Evolutionary conservation across 345 rosid genomes (phyloP), one percentile per base, ranked within the genome.

Genomic region (Noccaea caerulescens): DNA sequence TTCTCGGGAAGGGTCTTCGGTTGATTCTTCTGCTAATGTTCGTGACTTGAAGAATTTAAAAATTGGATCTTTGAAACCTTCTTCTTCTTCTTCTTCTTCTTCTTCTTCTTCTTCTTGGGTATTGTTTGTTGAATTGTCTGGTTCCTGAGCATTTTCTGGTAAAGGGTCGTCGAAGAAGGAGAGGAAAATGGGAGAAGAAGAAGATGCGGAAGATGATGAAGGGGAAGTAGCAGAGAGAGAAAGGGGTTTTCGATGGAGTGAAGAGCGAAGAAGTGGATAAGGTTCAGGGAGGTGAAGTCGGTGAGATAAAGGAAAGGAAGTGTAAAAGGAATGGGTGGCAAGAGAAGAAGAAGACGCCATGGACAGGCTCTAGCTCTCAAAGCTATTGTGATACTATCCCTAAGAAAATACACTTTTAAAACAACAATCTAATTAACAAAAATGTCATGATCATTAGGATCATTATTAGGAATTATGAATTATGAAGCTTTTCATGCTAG

Each of bases 11-110:
- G 96, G 89, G 80, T 93, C 88, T 52, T 53, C 75, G 2, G 80
- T 72, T 5, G 8, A 46, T 27, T 46, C 64, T 45, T 57, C 12
- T 0, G 38, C 3, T 11, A 79, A 63, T 7, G 81, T 55, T 73
- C 82, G 88, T 43, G 91, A 77, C 73, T 79, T 77, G 82, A 90
- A 88, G 89, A 90, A 90, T 46, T 67, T 77, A 46, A 87, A 43
- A 70, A 92, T 76, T 52, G 96, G 95, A 79, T 89, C 84, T 5
- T 71, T 25, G 27, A 25, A 25, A 25, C 27, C 81, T 10, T 55
- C 70, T 11, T 43, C 75, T 0, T 46, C 77, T 0, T 63, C 47
- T 6, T 18, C 73, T 1, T 3, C 76, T 1, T 41, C 75, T 1
- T 45, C 63, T 2, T 41, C 50, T 20, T 60, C 42, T 0, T 43